Conservation (phyloP, 768 basidiomycete species). For the Russula sp. region DNA sequence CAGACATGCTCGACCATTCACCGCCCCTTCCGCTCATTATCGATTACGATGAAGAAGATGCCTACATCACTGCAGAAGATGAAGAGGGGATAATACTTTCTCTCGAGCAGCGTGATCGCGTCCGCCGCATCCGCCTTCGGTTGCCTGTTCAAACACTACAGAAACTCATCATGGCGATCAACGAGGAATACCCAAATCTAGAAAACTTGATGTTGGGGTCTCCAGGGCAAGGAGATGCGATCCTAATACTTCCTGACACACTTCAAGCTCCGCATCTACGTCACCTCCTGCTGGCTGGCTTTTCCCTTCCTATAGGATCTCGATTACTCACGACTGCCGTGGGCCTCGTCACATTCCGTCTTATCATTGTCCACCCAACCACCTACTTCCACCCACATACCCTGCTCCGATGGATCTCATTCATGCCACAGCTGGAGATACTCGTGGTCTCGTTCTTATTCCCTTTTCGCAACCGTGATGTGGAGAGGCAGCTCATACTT, state of each 20-base stretch:
- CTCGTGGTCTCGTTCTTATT: fast-evolving
- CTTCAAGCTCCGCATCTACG: not conserved
- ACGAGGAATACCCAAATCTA: not conserved
- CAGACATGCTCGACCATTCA: not conserved
- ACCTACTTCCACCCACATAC: not conserved
- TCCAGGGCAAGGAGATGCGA: not conserved
- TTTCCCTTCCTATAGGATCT: not conserved
- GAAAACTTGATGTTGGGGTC: not conserved
- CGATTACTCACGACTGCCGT: not conserved
- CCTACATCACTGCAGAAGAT: not conserved
- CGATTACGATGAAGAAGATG: not conserved
- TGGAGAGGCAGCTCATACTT: not conserved
- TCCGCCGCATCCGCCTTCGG: not conserved
- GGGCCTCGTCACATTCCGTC: not conserved
- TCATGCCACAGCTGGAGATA: not conserved
- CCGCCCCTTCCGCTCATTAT: not conserved
- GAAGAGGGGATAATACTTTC: not conserved
- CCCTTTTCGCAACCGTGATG: not conserved
- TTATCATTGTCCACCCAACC: not conserved
- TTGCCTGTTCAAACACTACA: not conserved
- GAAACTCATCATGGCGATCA: not conserved
- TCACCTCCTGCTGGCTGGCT: not conserved
- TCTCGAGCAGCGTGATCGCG: not conserved
- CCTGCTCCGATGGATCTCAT: not conserved
- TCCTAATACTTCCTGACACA: not conserved